Evolutionary conservation across 140 eudicot species (phyloP), one percentile per base, ranked within the genome.

Genomic region (Oenanthe javanica): DNA sequence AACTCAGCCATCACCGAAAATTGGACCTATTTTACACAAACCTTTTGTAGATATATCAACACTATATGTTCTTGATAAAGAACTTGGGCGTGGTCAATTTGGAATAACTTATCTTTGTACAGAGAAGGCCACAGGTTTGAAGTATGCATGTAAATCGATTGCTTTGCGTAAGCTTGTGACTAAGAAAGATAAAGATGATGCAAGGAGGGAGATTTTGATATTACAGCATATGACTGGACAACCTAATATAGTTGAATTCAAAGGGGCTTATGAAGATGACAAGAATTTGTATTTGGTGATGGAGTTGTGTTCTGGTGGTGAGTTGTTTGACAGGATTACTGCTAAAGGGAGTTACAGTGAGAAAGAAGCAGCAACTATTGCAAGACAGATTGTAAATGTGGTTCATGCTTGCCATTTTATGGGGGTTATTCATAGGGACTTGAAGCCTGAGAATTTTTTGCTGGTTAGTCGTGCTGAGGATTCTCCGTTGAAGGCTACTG

Each of bases 401-500:
- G 97, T 93, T 71, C 91, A 93, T 84, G 93, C 85, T n/a, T 91
- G 97, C 69, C 98, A 93, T 87, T 93, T 93, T 78, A 91, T 93
- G 98, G 97, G 97, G 31, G 96, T 91, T 47, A 89, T 93, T 87
- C 97, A 93, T 84, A 83, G 97, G 81, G 97, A 93, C 74, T 87
- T 92, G 75, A 91, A 91, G 88, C 98, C 97, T 82, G 98, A 93
- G 86, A 93, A 93, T 83, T 93, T 93, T 88, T 88, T 93, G 94
- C 70, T 91, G 89, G 90, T 87, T 23, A 92, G 92, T 78, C 84
- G 77, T 71, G 93, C 84, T 40, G 93, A 90, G 4, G 88, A 87
- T 19, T 81, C 94, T 66, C 87, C 89, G 2, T 79, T 94, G 55
- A 94, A 94, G 86, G 97, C 96, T 73, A 94, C 93, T 47, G 98